Evolutionary conservation across 1,284 basidiomycete genomes (phyloP), one percentile per base, ranked within the genome.

Genomic region (Ganoderma sp.): DNA sequence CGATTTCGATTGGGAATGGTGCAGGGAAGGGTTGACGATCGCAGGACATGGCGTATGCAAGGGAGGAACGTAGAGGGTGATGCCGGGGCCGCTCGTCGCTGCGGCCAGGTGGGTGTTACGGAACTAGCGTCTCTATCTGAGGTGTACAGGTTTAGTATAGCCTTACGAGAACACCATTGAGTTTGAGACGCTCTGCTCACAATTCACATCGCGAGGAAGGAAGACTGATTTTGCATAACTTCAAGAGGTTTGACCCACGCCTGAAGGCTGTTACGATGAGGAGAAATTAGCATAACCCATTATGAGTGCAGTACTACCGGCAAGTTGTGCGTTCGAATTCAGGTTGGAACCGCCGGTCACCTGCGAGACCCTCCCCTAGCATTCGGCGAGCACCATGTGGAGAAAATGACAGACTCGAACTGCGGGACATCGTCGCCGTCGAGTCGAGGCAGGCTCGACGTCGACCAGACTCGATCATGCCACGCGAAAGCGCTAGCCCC

Each of bases 1-100:
- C 54, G 54, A 56, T 34, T 14, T 56, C 54, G 54, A 56, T 15
- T 8, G 54, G 54, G 54, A 56, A 56, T 56, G 54, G 32, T 14
- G 28, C 32, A 56, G 15, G 54, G 22, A 56, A 56, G 54, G 54
- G 54, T 19, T 19, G 32, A 6, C 28, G 32, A 34, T 3, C 6
- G 15, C 9, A 3, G 14, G 28, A 8, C 54, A 28, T 56, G 32
- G 32, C 15, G 28, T 28, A 28, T 56, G 7, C 32, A 14, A 8
- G 28, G 54, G 48, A 25, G 19, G 48, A 25, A 12, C 3, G 7
- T 25, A 22, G 48, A 25, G 48, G 48, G 4, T 50, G 32, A 32
- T 32, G 32, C 25, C 25, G 25, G 32, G 32, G 5, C 32, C 15
- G 9, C 15, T 42, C 42, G 6, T 17, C 42, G 14, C 42, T 42